phyloP scores from a whole-genome alignment of 768 basidiomycete genomes.

The Russula foetens region DNA sequence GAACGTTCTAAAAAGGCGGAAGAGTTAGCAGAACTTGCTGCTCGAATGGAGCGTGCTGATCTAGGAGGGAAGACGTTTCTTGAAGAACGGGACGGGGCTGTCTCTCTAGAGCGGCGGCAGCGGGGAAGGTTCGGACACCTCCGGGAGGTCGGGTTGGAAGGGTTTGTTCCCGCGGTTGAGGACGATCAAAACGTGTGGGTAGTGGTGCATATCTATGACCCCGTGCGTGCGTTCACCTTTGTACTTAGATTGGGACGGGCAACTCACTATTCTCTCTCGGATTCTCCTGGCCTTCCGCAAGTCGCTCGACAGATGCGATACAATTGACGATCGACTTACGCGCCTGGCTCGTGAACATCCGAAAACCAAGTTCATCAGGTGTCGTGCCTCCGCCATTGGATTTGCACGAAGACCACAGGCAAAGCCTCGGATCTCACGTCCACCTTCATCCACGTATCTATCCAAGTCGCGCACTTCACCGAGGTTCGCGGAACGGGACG shows the following conservation, averaged over 20 bases:
- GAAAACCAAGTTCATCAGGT: conserved; percentile 74
- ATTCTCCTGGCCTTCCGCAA: conserved; percentile 24
- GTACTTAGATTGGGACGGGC: not conserved
- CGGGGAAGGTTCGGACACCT: conserved; percentile 68
- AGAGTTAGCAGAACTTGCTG: conserved; percentile 45
- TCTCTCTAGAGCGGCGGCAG: conserved; percentile 28
- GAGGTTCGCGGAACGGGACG: conserved; percentile 29
- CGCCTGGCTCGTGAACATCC: conserved; percentile 62
- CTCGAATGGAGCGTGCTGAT: conserved; percentile 54
- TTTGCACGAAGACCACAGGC: conserved; percentile 42
- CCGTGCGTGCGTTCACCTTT: conserved; percentile 41
- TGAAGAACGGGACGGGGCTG: conserved; percentile 62
- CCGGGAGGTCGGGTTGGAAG: conserved; percentile 67
- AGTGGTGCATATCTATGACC: conserved; percentile 78
- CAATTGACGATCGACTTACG: conserved; percentile 58
- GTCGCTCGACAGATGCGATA: conserved; percentile 70
- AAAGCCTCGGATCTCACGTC: conserved; percentile 5
- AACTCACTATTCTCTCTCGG: not conserved
- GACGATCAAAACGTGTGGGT: conserved; percentile 69
- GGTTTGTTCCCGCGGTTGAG: conserved; percentile 63
- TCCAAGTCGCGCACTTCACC: conserved; percentile 13
- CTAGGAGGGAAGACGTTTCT: conserved; percentile 64
- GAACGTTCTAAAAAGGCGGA: conserved; percentile 43
- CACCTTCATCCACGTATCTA: conserved; percentile 13
- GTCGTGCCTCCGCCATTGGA: conserved; percentile 66